These are phyloP conservation scores for Beauveria sp. DNA, from an alignment of 2,329 filamentous ascomycete species.

Conservation along the genomic window DNA sequence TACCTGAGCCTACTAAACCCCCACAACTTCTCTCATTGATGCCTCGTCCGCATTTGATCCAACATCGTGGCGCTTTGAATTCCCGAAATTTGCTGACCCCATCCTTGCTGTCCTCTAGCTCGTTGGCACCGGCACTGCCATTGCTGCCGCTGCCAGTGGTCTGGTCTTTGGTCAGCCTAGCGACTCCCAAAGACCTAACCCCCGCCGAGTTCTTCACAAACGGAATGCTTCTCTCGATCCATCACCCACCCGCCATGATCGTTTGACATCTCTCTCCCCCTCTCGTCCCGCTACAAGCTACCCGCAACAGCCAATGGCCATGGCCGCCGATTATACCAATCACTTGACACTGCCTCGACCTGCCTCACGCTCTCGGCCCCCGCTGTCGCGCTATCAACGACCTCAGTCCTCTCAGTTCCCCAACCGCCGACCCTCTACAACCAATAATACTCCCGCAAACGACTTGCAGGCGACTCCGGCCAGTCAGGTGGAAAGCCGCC, in stretches of 20 bases:
- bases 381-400: slow-evolving; percentile 30
- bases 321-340: background rate
- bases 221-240: slow-evolving; percentile 9
- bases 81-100: background rate
- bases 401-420: slow-evolving; percentile 30
- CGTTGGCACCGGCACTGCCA: slow-evolving; percentile 53
- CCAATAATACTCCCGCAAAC: background rate
- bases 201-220: slow-evolving; percentile 16
- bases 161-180: slow-evolving; percentile 50
- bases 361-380: slow-evolving; percentile 27
- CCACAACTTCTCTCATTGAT: background rate
- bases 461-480: background rate
- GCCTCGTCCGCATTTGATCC: background rate
- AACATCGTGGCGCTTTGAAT: background rate
- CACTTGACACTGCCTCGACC: slow-evolving; percentile 19
- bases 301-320: background rate
- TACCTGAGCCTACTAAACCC: slow-evolving; percentile 2
- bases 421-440: background rate
- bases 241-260: slow-evolving; percentile 12
- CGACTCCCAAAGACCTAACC: slow-evolving; percentile 29
- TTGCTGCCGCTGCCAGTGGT: slow-evolving; percentile 52
- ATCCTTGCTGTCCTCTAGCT: slow-evolving; percentile 33
- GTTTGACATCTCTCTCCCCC: background rate
- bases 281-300: slow-evolving; percentile 2
- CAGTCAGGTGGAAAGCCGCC: slow-evolving; percentile 30